A percentile compares a stretch with the other conserved stretches of the same genome.
Conservation (phyloP, 768 basidiomycete species). For the Agrocybe chaxingu region DNA sequence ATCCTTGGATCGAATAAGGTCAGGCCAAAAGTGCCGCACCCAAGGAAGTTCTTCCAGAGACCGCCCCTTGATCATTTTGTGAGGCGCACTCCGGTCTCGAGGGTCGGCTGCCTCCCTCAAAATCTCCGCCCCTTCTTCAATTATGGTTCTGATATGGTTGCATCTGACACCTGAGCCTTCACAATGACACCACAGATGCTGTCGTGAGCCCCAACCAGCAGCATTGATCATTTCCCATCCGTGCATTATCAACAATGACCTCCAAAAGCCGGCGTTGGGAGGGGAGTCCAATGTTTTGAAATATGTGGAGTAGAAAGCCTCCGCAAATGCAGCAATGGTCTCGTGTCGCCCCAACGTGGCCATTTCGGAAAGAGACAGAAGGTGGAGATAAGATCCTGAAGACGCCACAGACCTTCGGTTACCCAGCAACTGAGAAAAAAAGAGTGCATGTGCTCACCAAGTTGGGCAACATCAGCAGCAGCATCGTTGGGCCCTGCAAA, state of each 20-base stretch:
- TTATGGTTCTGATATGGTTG: constrained; percentile 2
- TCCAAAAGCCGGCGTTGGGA: neutral
- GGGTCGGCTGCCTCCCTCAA: neutral
- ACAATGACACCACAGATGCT: constrained; percentile 9
- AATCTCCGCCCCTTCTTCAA: constrained; percentile 8
- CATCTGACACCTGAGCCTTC: constrained; percentile 6
- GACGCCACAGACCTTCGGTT: neutral
- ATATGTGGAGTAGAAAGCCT: constrained; percentile 1
- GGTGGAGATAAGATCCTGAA: constrained; percentile 9
- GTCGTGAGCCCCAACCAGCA: constrained; percentile 4
- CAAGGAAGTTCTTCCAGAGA: neutral
- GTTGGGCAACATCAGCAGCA: constrained; percentile 13
- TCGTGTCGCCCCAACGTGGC: neutral
- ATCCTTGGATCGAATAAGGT: no score
- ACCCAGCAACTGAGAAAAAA: neutral
- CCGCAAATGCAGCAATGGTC: neutral
- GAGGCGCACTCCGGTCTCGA: neutral
- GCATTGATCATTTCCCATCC: constrained; percentile 12
- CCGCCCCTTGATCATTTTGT: neutral
- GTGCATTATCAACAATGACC: constrained; percentile 9
- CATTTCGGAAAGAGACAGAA: constrained; percentile 2
- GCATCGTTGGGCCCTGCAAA: constrained; percentile 14
- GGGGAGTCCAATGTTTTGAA: neutral
- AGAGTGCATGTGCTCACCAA: constrained; percentile 2
- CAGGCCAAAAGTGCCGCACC: no score